Evolutionary conservation across 805 yeast species (phyloP), one percentile per base, ranked within the genome.

Genomic region (Helenozyma baotianmanensis): DNA sequence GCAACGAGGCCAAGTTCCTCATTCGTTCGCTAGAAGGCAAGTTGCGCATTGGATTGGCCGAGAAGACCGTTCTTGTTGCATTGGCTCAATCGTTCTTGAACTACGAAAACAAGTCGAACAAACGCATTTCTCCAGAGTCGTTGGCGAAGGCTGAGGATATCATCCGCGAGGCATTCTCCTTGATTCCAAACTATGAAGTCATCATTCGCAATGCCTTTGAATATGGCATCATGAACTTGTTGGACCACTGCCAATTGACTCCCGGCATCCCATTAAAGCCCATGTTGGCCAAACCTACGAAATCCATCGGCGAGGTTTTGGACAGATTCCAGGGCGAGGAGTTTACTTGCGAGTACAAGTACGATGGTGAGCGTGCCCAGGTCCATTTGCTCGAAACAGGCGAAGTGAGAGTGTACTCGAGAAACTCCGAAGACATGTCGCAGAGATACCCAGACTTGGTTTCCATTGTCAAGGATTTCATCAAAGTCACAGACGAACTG

Each of bases 321-420:
- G 96, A 92, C 54, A 68, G 95, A 36, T 89, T 92, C 54, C 83
- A 82, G 43, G 87, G 80, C 28, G 82, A 80, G 45, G 76, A 76
- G 37, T 92, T 92, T 53, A 89, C 97, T 0, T 90, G 97, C 56
- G 98, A 92, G 56, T 92, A 89, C 62, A 92, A 92, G 53, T 92
- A 92, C 51, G 98, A 92, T 56, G 98, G 98, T 27, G 98, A 92
- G 61, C 74, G 98, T 48, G 97, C 97, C 0, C 98, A 92, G 56
- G 81, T 92, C 9, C 98, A 92, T 58, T 58, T 82, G 18, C 57
- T 85, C 10, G 58, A 70, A 0, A 72, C 72, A 47, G 90, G 92
- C 2, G 59, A 70, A 9, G 80, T 87, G 47, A 70, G 74, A 35
- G 82, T 92, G 9, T 92, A 86, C 57, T 89, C 97, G 2, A 75